These are phyloP conservation scores for Steccherinum ochraceum DNA, from an alignment of 768 basidiomycete species.

Conservation along the genomic window DNA sequence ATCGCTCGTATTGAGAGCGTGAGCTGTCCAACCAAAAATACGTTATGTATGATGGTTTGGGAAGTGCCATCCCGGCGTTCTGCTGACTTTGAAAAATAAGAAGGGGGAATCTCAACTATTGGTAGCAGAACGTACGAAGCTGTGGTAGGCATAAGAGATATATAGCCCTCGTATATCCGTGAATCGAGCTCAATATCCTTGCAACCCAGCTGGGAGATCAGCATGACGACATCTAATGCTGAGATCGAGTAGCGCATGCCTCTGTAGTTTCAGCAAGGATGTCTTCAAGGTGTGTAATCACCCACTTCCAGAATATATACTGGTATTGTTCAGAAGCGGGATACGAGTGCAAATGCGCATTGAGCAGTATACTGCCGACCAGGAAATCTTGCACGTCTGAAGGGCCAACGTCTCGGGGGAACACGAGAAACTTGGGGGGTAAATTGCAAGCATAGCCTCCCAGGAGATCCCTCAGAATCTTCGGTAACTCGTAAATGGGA, in stretches of 20 bases:
- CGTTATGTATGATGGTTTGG: conserved; percentile 56
- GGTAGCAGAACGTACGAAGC: conserved; percentile 21
- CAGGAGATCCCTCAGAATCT: conserved; percentile 36
- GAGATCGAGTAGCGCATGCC: too few relatives aligned
- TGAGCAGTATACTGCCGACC: conserved; percentile 42
- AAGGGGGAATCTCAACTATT: not conserved
- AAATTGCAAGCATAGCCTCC: conserved; percentile 47
- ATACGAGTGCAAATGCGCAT: conserved; percentile 47
- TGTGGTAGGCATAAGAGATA: conserved; percentile 35
- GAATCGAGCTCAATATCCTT: conserved; percentile 60
- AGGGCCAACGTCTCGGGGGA: conserved; percentile 35
- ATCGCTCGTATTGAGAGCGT: conserved; percentile 31
- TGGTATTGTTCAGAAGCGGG: conserved; percentile 64
- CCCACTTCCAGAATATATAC: conserved; percentile 69
- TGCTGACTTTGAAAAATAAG: not conserved
- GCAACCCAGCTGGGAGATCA: conserved; percentile 9
- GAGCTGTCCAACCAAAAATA: conserved; percentile 49
- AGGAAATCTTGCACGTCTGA: conserved; percentile 47
- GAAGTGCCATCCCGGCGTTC: conserved; percentile 22
- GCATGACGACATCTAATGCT: not conserved
- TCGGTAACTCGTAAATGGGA: too few relatives aligned
- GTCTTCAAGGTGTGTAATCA: conserved; percentile 47
- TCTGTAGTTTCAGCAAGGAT: too few relatives aligned
- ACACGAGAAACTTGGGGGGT: conserved; percentile 33
- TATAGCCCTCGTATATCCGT: conserved; percentile 56